A percentile compares a stretch with the other conserved stretches of the same genome.
phyloP scores from a whole-genome alignment of 768 basidiomycete genomes.

The Agaricus blazei region DNA sequence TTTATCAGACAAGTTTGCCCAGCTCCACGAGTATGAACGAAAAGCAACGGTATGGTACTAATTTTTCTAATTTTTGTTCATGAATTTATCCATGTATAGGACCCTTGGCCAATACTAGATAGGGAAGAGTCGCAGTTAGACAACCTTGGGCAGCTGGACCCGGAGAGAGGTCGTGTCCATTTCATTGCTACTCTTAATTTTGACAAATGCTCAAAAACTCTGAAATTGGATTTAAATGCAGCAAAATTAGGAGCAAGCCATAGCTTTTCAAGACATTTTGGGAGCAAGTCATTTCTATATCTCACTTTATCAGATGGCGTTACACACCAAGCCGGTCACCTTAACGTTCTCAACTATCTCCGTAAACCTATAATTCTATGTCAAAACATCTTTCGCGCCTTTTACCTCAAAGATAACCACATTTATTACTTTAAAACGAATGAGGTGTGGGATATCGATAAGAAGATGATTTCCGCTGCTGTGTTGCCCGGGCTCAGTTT shows the following conservation, averaged over 20 bases:
- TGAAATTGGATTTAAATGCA: conserved; percentile 40
- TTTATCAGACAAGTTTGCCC: neutral
- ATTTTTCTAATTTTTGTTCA: neutral
- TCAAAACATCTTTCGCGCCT: conserved; percentile 51
- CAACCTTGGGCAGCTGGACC: conserved; percentile 15
- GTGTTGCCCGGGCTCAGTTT: conserved; percentile 28
- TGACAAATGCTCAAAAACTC: conserved; percentile 9
- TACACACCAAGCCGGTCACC: conserved; percentile 19
- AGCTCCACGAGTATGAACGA: conserved; percentile 20
- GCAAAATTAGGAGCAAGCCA: conserved; percentile 50
- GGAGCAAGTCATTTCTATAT: conserved; percentile 53
- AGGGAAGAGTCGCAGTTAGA: conserved; percentile 39
- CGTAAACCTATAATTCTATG: conserved; percentile 47
- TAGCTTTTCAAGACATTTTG: conserved; percentile 55
- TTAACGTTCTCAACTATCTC: conserved; percentile 36
- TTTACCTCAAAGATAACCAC: conserved; percentile 53
- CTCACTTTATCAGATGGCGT: conserved; percentile 37
- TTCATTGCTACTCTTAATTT: conserved; percentile 37
- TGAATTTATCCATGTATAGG: conserved; percentile 26
- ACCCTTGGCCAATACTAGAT: conserved; percentile 62
- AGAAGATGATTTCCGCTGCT: conserved; percentile 13
- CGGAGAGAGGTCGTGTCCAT: conserved; percentile 48
- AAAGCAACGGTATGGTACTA: conserved; percentile 13
- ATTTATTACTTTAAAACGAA: conserved; percentile 54
- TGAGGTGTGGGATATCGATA: conserved; percentile 27